Conservation (phyloP, 2,329 filamentous ascomycete genomes). For the Fusarium goolgardi region DNA sequence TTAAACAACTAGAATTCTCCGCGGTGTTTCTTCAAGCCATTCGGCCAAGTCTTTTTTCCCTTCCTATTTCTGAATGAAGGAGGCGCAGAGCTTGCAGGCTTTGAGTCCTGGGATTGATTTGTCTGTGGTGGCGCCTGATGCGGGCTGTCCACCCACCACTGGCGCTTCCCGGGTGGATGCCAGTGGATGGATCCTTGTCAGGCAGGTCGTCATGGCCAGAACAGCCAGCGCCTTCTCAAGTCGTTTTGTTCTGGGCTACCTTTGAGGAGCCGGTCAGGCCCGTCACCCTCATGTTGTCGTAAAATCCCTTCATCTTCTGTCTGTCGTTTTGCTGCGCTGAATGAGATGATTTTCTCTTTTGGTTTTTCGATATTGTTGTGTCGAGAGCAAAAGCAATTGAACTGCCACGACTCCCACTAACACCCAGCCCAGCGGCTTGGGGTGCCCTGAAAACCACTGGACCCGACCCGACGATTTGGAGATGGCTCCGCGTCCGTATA, state of each 20-base stretch:
- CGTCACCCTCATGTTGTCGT: conserved; percentile 30
- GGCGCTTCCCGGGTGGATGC: conserved; percentile 49
- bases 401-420: conserved; percentile 27
- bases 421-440: conserved; percentile 30
- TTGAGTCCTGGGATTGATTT: conserved; percentile 44
- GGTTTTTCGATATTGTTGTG: conserved; percentile 23
- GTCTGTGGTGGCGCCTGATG: conserved; percentile 48
- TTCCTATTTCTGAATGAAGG: conserved; percentile 33
- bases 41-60: conserved; percentile 25
- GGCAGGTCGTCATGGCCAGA: conserved; percentile 47
- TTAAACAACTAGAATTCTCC: background rate
- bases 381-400: conserved; percentile 3
- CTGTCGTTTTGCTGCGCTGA: conserved; percentile 3
- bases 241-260: conserved; percentile 39
- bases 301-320: conserved; percentile 18
- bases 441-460: conserved; percentile 39
- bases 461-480: conserved; percentile 35
- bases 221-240: conserved; percentile 46
- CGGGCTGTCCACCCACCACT: conserved; percentile 47
- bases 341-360: conserved; percentile 8
- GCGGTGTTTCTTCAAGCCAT: conserved; percentile 10
- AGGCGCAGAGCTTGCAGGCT: conserved; percentile 44
- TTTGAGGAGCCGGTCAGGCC: conserved; percentile 39
- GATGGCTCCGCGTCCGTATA: conserved; percentile 41
- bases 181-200: conserved; percentile 45